A percentile compares a stretch with the other conserved stretches of the same genome.
phyloP scores from a whole-genome alignment of 176 grass and related monocot genomes.

The Themeda triandra region DNA sequence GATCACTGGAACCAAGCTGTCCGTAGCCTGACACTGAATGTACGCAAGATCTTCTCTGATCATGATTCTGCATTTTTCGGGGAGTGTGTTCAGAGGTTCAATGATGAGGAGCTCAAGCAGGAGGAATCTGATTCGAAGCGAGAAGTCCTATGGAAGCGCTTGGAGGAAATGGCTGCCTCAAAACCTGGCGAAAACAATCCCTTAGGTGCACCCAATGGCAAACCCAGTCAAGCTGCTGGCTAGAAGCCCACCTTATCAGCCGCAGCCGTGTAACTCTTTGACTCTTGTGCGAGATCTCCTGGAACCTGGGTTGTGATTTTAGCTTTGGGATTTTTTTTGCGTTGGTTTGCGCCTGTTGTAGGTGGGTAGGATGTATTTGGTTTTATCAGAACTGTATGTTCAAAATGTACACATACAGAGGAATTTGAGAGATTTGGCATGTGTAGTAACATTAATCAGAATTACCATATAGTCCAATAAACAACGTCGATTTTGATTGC shows the following conservation, averaged over 20 bases:
- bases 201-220: constrained; percentile 32
- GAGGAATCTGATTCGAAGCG: constrained; percentile 61
- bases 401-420: constrained; percentile 40
- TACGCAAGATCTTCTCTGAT: constrained; percentile 92
- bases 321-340: constrained; percentile 34
- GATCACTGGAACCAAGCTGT: constrained; percentile 96
- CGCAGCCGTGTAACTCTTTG: constrained; percentile 15
- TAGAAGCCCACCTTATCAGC: constrained; percentile 25
- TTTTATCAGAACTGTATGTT: constrained; percentile 47
- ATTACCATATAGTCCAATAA: constrained; percentile 59
- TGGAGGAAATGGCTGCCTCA: constrained; percentile 66
- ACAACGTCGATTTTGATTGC: constrained; percentile 39
- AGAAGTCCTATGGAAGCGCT: constrained; percentile 61
- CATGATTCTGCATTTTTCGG: constrained; percentile 64
- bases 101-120: constrained; percentile 63
- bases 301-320: constrained; percentile 43
- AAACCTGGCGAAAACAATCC: constrained; percentile 38
- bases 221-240: constrained; percentile 36
- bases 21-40: constrained; percentile 76
- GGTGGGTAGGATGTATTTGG: constrained; percentile 37
- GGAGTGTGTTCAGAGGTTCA: constrained; percentile 73
- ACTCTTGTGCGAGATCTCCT: constrained; percentile 20
- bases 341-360: constrained; percentile 37
- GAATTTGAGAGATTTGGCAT: constrained; percentile 30
- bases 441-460: constrained; percentile 40